A percentile compares a stretch with the other conserved stretches of the same genome.
These are phyloP conservation scores for Balakata baccata DNA, from an alignment of 345 rosid species.

Conservation along the genomic window DNA sequence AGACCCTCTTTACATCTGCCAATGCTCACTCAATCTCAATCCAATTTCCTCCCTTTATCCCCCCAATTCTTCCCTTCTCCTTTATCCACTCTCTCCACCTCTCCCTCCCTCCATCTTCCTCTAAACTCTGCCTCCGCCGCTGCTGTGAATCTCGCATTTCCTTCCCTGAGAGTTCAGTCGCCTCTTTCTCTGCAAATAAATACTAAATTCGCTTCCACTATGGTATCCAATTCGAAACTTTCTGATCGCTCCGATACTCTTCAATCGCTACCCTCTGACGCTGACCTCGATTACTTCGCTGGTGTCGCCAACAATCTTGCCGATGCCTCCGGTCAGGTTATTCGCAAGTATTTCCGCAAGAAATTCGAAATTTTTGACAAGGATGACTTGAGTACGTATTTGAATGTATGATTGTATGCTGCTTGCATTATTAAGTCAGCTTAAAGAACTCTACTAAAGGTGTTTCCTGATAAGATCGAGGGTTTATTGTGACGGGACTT, in stretches of 20 bases:
- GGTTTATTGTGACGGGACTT: not conserved
- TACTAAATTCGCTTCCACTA: constrained; percentile 9
- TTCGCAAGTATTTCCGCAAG: constrained; percentile 72
- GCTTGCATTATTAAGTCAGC: not conserved
- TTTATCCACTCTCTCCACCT: not conserved
- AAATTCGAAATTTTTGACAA: constrained; percentile 80
- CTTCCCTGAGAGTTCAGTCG: not conserved
- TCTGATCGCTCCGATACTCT: constrained; percentile 14
- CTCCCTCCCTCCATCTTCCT: not conserved
- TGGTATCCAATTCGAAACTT: constrained; percentile 39
- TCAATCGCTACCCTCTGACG: constrained; percentile 13
- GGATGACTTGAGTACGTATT: constrained; percentile 64
- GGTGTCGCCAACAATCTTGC: constrained; percentile 62
- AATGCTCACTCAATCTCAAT: constrained; percentile 20
- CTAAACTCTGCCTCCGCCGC: not conserved
- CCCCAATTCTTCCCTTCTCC: not conserved
- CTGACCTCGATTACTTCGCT: constrained; percentile 49
- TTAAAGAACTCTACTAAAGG: not conserved
- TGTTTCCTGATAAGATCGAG: not conserved
- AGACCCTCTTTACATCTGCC: not conserved
- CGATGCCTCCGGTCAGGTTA: constrained; percentile 89
- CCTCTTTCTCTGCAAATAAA: constrained; percentile 15
- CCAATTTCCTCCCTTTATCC: not conserved
- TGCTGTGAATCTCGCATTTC: not conserved
- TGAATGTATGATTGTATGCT: not conserved